Percentiles rank a stretch among this genome's conserved stretches.
Conservation (phyloP, 164 flowering plant species). For the Nymphaea colorata region DNA sequence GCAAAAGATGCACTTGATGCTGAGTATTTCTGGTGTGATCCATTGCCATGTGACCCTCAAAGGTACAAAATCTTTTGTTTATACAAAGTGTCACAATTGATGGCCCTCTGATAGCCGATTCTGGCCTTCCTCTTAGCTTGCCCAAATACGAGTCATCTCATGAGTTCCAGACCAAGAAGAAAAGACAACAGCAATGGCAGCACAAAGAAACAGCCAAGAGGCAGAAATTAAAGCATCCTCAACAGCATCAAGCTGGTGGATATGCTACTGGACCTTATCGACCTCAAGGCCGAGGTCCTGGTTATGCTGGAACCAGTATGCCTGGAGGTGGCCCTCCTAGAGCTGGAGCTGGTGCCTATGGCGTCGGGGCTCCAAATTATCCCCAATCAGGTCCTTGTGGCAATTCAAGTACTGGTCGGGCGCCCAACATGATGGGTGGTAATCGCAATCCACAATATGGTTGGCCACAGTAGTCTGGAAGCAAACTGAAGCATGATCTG, state of each 20-base stretch:
- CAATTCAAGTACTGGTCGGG: conserved; percentile 55
- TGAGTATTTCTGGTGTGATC: conserved; percentile 95
- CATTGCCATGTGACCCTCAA: conserved; percentile 91
- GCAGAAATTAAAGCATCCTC: conserved; percentile 77
- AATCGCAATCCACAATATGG: conserved; percentile 69
- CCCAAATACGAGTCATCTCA: conserved; percentile 95
- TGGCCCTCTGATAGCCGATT: too few species aligned
- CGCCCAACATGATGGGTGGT: conserved; percentile 59
- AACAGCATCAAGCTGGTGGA: conserved; percentile 57
- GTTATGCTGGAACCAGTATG: conserved; percentile 51
- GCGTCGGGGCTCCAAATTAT: conserved; percentile 49
- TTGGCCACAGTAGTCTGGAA: conserved; percentile 49
- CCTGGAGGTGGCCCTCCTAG: conserved; percentile 42
- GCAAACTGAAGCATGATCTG: too few species aligned
- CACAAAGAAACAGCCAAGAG: conserved; percentile 77
- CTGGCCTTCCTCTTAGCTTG: conserved; percentile 24
- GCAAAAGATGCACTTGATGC: conserved; percentile 98
- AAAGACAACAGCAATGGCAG: conserved; percentile 78
- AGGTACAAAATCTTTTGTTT: conserved; percentile 27
- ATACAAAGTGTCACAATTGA: too few species aligned
- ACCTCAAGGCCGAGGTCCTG: conserved; percentile 69
- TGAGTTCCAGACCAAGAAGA: conserved; percentile 96
- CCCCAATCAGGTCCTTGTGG: conserved; percentile 59
- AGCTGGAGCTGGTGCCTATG: conserved; percentile 48
- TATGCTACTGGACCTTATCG: conserved; percentile 50